Conservation (phyloP, 1,139 yeast genomes). For the Kodamaea anthophila region DNA sequence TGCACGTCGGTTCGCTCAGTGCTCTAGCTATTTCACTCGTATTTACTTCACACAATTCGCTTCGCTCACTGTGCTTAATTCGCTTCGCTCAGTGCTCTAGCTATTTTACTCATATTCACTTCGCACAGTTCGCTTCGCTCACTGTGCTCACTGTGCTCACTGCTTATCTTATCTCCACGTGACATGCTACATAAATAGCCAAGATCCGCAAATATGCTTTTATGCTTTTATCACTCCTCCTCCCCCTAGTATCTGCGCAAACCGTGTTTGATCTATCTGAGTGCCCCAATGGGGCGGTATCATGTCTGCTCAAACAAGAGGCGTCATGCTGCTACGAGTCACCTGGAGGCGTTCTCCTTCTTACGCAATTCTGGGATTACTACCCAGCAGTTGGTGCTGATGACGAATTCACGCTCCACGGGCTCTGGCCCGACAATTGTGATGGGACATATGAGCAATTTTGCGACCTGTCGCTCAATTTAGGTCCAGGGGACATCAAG, state of each 20-base stretch:
- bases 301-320: slow-evolving; percentile 39
- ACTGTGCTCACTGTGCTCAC: no score
- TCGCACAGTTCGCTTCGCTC: no score
- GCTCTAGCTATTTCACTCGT: no score
- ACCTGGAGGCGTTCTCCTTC: slow-evolving; percentile 80
- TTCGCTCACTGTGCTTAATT: no score
- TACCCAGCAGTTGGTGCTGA: slow-evolving; percentile 67
- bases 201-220: neutral
- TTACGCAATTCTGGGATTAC: slow-evolving; percentile 95
- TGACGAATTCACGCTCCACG: slow-evolving; percentile 78
- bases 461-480: slow-evolving; percentile 61
- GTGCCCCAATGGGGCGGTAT: slow-evolving; percentile 65
- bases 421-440: slow-evolving; percentile 82
- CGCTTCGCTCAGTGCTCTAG: no score
- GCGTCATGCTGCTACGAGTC: slow-evolving; percentile 81
- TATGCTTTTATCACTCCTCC: neutral
- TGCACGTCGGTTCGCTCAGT: no score
- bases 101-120: no score
- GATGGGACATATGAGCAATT: slow-evolving; percentile 65
- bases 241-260: slow-evolving; percentile 3
- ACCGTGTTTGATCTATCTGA: neutral
- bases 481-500: slow-evolving; percentile 39
- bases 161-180: slow-evolving; percentile 1
- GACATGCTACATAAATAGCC: neutral
- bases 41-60: no score